A percentile compares a stretch with the other conserved stretches of the same genome.
Evolutionary conservation across 2,329 filamentous ascomycete genomes (phyloP).

Genomic region (Didymella exigua): DNA sequence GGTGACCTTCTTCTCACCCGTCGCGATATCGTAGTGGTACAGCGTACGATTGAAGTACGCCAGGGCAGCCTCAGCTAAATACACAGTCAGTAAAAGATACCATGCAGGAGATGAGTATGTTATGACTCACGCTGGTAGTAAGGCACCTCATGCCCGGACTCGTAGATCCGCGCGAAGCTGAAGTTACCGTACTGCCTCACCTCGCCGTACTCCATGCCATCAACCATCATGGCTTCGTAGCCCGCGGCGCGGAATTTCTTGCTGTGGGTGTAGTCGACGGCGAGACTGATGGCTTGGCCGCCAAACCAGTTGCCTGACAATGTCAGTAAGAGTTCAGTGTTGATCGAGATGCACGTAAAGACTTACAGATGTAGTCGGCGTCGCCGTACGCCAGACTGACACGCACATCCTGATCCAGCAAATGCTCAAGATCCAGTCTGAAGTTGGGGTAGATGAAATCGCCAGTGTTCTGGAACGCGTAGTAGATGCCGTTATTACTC

Average conservation of each 20-base stretch:
- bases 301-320: conserved; percentile 56
- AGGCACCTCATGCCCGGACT: conserved; percentile 59
- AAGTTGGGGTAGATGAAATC: conserved; percentile 66
- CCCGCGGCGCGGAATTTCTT: conserved; percentile 67
- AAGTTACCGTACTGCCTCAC: conserved; percentile 77
- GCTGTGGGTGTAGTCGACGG: conserved; percentile 58
- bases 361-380: conserved; percentile 48
- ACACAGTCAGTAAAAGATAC: neutral
- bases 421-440: conserved; percentile 50
- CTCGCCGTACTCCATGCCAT: conserved; percentile 65
- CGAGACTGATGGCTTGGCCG: conserved; percentile 70
- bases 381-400: conserved; percentile 46
- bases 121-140: conserved; percentile 46
- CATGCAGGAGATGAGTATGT: neutral
- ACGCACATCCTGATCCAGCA: conserved; percentile 48
- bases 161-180: conserved; percentile 58
- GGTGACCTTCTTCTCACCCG: conserved; percentile 43
- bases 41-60: conserved; percentile 49
- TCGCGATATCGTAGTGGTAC: conserved; percentile 45
- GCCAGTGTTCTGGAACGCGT: conserved; percentile 58
- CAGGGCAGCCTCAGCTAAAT: conserved; percentile 36
- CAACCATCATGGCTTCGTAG: conserved; percentile 72
- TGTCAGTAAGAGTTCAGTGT: conserved; percentile 3
- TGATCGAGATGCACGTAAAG: neutral
- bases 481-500: conserved; percentile 56